A percentile compares a stretch with the other conserved stretches of the same genome.
Conservation (phyloP, 108 stramenopile species). For the Pseudonitzschia multistriata region DNA sequence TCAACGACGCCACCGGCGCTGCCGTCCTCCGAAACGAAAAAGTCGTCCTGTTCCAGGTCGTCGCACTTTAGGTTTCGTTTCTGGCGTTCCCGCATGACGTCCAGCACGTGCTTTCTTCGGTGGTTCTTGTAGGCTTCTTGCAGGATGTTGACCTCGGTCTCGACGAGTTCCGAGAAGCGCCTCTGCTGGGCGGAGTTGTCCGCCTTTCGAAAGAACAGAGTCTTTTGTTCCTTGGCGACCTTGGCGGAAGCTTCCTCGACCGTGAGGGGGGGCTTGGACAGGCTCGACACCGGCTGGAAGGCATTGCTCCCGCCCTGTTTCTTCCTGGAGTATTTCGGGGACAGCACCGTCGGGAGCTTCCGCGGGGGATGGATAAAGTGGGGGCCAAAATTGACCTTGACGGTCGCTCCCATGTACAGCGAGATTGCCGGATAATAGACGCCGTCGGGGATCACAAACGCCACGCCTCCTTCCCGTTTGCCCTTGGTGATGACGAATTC, state of each 20-base stretch:
- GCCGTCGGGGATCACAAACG: conserved; percentile 61
- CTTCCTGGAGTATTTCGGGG: neutral
- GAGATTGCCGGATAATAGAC: conserved; percentile 86
- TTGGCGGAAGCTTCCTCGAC: conserved; percentile 54
- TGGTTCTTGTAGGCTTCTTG: conserved; percentile 49
- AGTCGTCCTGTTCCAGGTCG: conserved; percentile 50
- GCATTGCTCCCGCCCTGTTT: conserved; percentile 11
- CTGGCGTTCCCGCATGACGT: conserved; percentile 43
- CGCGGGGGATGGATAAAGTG: conserved; percentile 73
- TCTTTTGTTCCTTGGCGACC: conserved; percentile 41
- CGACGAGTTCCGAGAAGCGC: conserved; percentile 59
- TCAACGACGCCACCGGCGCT: neutral
- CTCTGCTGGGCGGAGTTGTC: conserved; percentile 37
- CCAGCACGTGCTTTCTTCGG: conserved; percentile 45
- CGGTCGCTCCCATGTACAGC: conserved; percentile 69
- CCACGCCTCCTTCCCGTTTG: conserved; percentile 53
- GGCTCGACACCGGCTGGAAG: conserved; percentile 50
- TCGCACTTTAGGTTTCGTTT: conserved; percentile 43
- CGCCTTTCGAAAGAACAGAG: conserved; percentile 33
- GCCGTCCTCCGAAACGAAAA: neutral
- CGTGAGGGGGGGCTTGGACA: conserved; percentile 53
- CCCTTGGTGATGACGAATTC: conserved; percentile 47
- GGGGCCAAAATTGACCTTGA: conserved; percentile 78
- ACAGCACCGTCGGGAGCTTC: conserved; percentile 35
- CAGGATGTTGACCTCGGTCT: conserved; percentile 51